Conservation (phyloP, 805 yeast species). For the Starmerella vaccinii region DNA sequence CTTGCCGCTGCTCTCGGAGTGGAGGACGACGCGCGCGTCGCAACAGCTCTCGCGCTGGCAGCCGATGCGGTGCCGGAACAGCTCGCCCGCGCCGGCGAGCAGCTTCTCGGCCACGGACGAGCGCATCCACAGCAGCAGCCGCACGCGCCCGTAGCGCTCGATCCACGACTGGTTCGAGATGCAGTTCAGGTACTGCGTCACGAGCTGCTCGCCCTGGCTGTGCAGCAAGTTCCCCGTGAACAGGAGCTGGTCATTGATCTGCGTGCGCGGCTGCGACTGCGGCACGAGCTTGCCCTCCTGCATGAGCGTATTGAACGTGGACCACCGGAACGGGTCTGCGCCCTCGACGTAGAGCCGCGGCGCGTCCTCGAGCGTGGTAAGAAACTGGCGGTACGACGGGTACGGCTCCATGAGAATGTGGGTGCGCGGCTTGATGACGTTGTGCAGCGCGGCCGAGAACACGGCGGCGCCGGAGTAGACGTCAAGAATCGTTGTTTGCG, state of each 20-base stretch:
- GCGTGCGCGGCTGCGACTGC: conserved; percentile 30
- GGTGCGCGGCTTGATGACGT: conserved; percentile 48
- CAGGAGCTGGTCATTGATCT: conserved; percentile 45
- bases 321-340: conserved; percentile 61
- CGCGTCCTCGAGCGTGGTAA: conserved; percentile 16
- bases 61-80: conserved; percentile 50
- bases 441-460: conserved; percentile 53
- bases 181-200: conserved; percentile 68
- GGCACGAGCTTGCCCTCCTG: conserved; percentile 39
- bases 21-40: conserved; percentile 35
- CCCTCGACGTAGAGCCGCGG: conserved; percentile 28
- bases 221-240: conserved; percentile 51
- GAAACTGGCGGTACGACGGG: conserved; percentile 26
- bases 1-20: conserved; percentile 27
- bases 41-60: conserved; percentile 56
- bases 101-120: conserved; percentile 52
- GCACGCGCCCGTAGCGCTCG: conserved; percentile 58
- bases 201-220: conserved; percentile 51
- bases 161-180: conserved; percentile 64
- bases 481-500: conserved; percentile 28
- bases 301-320: conserved; percentile 41
- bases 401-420: conserved; percentile 56
- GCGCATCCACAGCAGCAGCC: conserved; percentile 61
- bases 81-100: conserved; percentile 44
- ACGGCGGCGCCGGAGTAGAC: conserved; percentile 39